Conservation (phyloP, 345 rosid genomes). For the Euphorbia lathyris region DNA sequence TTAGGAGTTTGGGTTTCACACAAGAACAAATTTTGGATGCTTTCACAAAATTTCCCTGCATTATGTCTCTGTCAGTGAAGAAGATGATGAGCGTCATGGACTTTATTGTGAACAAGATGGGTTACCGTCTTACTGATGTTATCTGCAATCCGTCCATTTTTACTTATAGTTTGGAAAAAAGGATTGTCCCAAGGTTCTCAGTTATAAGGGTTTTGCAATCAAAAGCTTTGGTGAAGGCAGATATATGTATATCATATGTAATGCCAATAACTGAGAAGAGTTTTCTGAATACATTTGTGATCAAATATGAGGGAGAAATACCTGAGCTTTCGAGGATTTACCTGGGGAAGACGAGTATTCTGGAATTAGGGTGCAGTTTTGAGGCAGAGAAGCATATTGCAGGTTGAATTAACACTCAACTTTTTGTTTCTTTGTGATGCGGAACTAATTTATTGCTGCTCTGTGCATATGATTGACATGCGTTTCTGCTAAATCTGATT, state of each 20-base stretch:
- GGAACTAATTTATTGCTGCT: too few relatives aligned
- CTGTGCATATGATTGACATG: too few relatives aligned
- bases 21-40: constrained; percentile 18
- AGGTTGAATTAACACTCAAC: neutral
- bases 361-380: neutral
- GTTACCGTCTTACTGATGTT: neutral
- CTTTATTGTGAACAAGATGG: too few relatives aligned
- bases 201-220: neutral
- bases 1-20: constrained; percentile 29
- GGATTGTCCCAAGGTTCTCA: constrained; percentile 5
- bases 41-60: constrained; percentile 29
- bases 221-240: neutral
- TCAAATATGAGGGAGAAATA: neutral
- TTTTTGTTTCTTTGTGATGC: too few relatives aligned
- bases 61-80: neutral
- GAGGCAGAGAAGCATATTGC: neutral
- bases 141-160: neutral
- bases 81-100: neutral
- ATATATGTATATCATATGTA: neutral
- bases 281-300: neutral
- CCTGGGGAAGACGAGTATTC: neutral
- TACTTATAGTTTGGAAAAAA: neutral
- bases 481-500: too few relatives aligned
- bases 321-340: neutral
- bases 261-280: neutral